These are phyloP conservation scores for Corymbia maculata DNA, from an alignment of 345 rosid species.

Conservation along the genomic window DNA sequence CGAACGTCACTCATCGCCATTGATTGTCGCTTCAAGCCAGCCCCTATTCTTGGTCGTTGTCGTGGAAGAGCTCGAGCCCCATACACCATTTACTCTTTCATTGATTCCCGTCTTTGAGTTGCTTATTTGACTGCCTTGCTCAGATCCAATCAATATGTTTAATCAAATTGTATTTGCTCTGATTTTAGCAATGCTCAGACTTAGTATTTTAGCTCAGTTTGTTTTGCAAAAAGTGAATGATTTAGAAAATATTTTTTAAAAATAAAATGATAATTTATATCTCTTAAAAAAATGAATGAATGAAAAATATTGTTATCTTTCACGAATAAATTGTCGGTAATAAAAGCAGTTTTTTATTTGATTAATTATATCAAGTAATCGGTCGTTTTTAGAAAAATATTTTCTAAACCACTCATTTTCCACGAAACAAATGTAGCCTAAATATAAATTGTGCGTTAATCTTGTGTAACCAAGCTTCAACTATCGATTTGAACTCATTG, in stretches of 20 bases:
- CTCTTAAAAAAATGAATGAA: neutral
- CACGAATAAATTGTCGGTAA: neutral
- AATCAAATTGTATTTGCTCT: neutral
- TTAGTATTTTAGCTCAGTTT: too few relatives aligned
- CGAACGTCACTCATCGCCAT: neutral
- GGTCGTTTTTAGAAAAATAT: neutral
- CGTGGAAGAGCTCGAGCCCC: neutral
- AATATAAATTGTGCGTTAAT: neutral
- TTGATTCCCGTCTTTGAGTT: neutral
- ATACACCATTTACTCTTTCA: neutral
- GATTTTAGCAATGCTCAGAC: neutral
- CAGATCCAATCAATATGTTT: neutral
- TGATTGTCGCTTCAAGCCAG: neutral
- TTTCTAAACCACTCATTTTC: neutral
- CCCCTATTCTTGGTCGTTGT: neutral
- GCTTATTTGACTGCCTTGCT: neutral
- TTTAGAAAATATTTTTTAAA: too few relatives aligned
- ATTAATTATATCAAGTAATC: neutral
- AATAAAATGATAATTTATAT: neutral
- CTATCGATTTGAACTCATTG: too few relatives aligned
- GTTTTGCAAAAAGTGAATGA: neutral
- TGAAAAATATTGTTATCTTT: neutral
- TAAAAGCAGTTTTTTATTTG: neutral
- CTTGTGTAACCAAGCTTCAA: neutral
- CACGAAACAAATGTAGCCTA: neutral